phyloP scores from a whole-genome alignment of 805 yeast genomes.

The Nakazawaea siamensis region DNA sequence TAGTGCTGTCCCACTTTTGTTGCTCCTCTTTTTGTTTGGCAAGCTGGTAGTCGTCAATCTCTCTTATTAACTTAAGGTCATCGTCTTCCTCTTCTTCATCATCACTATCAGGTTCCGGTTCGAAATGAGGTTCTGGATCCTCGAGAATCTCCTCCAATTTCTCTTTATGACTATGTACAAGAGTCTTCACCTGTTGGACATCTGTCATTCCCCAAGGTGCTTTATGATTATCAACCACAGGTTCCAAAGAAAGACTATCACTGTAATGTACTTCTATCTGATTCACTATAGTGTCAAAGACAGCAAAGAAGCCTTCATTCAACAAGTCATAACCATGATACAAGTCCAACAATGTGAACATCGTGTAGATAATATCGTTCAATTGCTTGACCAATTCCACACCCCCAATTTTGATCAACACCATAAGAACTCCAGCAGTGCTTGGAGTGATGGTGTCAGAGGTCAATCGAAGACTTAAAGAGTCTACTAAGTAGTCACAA shows the following conservation, averaged over 20 bases:
- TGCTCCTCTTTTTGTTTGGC: constrained; percentile 16
- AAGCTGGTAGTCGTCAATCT: constrained; percentile 12
- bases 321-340: constrained; percentile 76
- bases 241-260: constrained; percentile 14
- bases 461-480: constrained; percentile 62
- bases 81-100: constrained; percentile 30
- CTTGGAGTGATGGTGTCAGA: constrained; percentile 69
- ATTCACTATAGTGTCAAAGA: constrained; percentile 53
- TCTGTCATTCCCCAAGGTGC: constrained; percentile 56
- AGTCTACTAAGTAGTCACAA: constrained; percentile 74
- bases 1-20: constrained; percentile 57
- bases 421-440: constrained; percentile 59
- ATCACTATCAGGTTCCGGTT: constrained; percentile 25
- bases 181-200: constrained; percentile 32
- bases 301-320: constrained; percentile 64
- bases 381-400: constrained; percentile 53
- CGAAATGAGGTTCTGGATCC: constrained; percentile 13
- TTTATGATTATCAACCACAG: constrained; percentile 12
- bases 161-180: constrained; percentile 30
- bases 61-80: constrained; percentile 13
- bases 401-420: constrained; percentile 68
- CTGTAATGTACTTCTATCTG: constrained; percentile 35
- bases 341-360: constrained; percentile 71
- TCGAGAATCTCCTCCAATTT: constrained; percentile 15
- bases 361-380: constrained; percentile 63